phyloP scores from a whole-genome alignment of 208 protist genomes.

The Leishmania braziliensis region DNA sequence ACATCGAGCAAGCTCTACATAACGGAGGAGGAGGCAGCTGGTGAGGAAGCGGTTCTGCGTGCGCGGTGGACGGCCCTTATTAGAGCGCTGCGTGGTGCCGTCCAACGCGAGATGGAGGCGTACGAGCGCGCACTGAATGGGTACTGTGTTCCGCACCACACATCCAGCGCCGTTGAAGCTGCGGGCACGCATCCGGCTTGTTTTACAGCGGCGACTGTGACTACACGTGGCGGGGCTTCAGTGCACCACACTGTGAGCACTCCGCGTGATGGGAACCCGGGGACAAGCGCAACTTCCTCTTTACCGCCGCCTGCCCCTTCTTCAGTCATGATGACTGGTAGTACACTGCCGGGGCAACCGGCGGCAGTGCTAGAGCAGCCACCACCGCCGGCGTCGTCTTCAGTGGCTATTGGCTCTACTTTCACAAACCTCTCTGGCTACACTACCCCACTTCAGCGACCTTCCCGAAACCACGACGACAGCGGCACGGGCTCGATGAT shows the following conservation, averaged over 20 bases:
- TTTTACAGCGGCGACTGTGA: neutral
- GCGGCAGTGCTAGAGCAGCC: neutral
- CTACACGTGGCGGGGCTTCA: neutral
- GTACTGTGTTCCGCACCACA: neutral
- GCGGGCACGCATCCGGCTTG: neutral
- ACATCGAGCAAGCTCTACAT: constrained; percentile 25
- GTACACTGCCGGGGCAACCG: neutral
- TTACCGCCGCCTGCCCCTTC: constrained; percentile 4
- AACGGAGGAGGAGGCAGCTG: constrained; percentile 20
- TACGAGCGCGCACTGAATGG: constrained; percentile 31
- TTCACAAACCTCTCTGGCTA: neutral
- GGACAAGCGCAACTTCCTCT: neutral
- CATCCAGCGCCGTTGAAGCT: neutral
- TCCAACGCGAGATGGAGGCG: constrained; percentile 27
- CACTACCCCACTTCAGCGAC: neutral
- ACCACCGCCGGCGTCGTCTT: neutral
- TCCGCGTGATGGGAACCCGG: neutral
- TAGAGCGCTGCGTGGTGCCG: constrained; percentile 20
- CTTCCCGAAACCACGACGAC: neutral
- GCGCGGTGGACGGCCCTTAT: constrained; percentile 30
- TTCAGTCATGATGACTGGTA: neutral
- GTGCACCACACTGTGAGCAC: neutral
- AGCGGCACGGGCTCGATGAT: neutral
- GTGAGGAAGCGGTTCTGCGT: constrained; percentile 27
- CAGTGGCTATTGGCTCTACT: neutral